These are phyloP conservation scores for Zygoascus hellenicus DNA, from an alignment of 1,139 yeast species.

Conservation along the genomic window DNA sequence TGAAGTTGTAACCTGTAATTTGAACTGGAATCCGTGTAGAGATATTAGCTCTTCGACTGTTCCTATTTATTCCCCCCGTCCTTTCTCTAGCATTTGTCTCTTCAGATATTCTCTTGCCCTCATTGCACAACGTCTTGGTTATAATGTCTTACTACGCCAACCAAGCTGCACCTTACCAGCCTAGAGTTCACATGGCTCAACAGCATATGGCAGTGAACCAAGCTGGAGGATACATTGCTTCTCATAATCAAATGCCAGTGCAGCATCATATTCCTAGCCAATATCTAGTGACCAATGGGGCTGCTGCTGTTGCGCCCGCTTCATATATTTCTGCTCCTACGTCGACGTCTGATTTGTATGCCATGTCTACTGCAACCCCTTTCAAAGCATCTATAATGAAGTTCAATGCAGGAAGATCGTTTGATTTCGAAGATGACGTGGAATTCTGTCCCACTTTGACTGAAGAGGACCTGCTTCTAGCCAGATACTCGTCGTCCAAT, in stretches of 20 bases:
- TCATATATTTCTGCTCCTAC: not conserved
- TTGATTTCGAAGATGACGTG: slow-evolving; percentile 58
- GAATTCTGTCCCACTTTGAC: slow-evolving; percentile 54
- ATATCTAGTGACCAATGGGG: not conserved
- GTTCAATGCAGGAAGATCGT: slow-evolving; percentile 55
- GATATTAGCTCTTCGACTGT: too few species aligned
- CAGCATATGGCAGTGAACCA: not conserved
- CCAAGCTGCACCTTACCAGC: not conserved
- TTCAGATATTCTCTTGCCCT: too few species aligned
- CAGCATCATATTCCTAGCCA: not conserved
- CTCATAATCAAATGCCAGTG: not conserved
- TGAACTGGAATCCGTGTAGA: too few species aligned
- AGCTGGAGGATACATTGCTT: too few species aligned
- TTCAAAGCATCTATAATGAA: slow-evolving; percentile 26
- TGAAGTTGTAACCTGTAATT: too few species aligned
- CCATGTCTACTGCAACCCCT: not conserved
- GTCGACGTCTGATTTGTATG: not conserved
- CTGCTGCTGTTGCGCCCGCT: not conserved
- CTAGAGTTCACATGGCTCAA: not conserved
- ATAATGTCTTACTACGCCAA: not conserved
- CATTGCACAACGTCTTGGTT: too few species aligned
- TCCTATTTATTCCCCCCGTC: too few species aligned
- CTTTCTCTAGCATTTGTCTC: too few species aligned
- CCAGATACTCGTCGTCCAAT: slow-evolving; percentile 1
- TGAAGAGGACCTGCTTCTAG: slow-evolving; percentile 27